These are phyloP conservation scores for Aspergillus steynii DNA, from an alignment of 495 filamentous ascomycete species.

Conservation along the genomic window DNA sequence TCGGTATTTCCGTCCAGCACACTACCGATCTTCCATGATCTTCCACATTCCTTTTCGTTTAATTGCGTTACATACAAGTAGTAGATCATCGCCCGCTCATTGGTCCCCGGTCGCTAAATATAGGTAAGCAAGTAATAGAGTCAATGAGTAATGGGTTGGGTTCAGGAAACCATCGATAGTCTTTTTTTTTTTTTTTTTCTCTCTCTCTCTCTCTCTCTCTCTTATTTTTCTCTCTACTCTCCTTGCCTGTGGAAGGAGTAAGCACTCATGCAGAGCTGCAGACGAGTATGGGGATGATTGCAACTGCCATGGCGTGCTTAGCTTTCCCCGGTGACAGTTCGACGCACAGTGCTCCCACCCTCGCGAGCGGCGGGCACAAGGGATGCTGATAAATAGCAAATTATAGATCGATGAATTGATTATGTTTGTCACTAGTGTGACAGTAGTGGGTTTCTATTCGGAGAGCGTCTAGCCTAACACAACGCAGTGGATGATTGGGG, in stretches of 20 bases:
- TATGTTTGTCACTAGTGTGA: constrained; percentile 34
- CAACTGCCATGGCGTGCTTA: neutral
- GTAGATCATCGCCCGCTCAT: constrained; percentile 26
- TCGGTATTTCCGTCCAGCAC: neutral
- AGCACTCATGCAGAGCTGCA: too few species aligned
- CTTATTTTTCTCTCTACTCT: too few species aligned
- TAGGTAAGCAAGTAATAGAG: constrained; percentile 12
- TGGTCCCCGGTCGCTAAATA: constrained; percentile 22
- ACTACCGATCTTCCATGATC: constrained; percentile 19
- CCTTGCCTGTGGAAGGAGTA: too few species aligned
- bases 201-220: too few species aligned
- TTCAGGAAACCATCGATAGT: too few species aligned
- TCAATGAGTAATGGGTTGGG: too few species aligned
- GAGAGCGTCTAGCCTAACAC: constrained; percentile 16
- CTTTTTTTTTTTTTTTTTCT: too few species aligned
- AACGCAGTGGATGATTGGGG: constrained; percentile 14
- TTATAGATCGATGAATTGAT: constrained; percentile 21
- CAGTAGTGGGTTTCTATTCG: constrained; percentile 25
- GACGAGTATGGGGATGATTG: neutral
- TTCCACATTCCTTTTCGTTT: constrained; percentile 24
- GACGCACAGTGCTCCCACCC: neutral
- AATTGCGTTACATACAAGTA: constrained; percentile 24
- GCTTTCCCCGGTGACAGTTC: too few species aligned
- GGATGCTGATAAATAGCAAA: constrained; percentile 10
- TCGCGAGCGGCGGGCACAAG: neutral